Conservation (phyloP, 805 yeast genomes). For the Lachancea dasiensis region DNA sequence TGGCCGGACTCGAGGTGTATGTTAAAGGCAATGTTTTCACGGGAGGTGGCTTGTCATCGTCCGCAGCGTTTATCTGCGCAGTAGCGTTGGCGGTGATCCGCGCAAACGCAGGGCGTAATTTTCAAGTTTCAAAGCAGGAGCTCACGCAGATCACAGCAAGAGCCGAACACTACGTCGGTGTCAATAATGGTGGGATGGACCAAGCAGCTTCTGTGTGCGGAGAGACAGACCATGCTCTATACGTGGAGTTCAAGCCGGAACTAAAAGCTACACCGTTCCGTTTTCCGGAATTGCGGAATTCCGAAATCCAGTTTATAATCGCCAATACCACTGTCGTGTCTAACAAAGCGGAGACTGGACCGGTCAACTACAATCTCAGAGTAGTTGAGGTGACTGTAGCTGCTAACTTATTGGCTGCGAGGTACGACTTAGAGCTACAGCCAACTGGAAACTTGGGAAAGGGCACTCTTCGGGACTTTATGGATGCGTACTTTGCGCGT, state of each 20-base stretch:
- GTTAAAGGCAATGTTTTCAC: conserved; percentile 65
- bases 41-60: conserved; percentile 67
- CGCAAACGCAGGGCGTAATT: conserved; percentile 42
- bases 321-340: conserved; percentile 59
- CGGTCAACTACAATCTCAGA: conserved; percentile 60
- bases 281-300: conserved; percentile 43
- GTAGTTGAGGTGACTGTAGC: conserved; percentile 71
- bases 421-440: conserved; percentile 38
- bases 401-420: conserved; percentile 50
- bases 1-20: conserved; percentile 46
- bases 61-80: conserved; percentile 70
- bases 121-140: conserved; percentile 41
- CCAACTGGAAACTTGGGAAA: conserved; percentile 47
- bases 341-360: conserved; percentile 65
- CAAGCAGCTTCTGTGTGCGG: conserved; percentile 70
- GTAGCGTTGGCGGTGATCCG: conserved; percentile 52
- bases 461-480: conserved; percentile 58
- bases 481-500: conserved; percentile 43
- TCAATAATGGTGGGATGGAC: conserved; percentile 77
- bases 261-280: conserved; percentile 48
- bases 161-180: conserved; percentile 67
- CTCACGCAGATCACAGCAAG: conserved; percentile 56
- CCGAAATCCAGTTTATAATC: conserved; percentile 47
- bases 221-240: conserved; percentile 48
- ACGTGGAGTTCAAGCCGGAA: conserved; percentile 55